Evolutionary conservation across 768 basidiomycete species (phyloP).

Genomic region (Tylopilus subfusipes): DNA sequence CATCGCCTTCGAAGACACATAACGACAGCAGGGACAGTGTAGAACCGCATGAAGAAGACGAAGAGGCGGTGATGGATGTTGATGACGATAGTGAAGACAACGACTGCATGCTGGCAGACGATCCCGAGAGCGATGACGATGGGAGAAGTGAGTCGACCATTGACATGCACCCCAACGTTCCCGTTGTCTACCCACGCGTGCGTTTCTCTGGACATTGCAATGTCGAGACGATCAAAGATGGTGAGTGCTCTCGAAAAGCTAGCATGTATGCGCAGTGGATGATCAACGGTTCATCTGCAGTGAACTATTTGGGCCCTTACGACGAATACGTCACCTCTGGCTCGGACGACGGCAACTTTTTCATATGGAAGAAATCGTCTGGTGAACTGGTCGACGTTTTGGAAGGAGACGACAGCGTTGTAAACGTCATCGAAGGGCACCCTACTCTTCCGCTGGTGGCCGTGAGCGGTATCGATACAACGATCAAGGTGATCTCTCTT

Average conservation of each 20-base stretch:
- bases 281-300: conserved; percentile 35
- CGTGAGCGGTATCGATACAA: conserved; percentile 81
- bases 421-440: conserved; percentile 86
- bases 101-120: conserved; percentile 23
- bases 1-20: neutral
- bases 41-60: conserved; percentile 16
- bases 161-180: conserved; percentile 35
- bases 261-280: neutral
- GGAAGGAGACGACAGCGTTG: conserved; percentile 78
- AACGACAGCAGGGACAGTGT: neutral
- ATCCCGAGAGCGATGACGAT: conserved; percentile 33
- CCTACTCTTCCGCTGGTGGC: conserved; percentile 77
- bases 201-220: conserved; percentile 73
- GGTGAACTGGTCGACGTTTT: conserved; percentile 69
- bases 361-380: conserved; percentile 76
- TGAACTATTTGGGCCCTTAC: conserved; percentile 77
- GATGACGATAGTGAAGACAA: conserved; percentile 29
- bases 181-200: conserved; percentile 59
- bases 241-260: conserved; percentile 37
- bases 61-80: conserved; percentile 28
- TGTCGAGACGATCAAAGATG: conserved; percentile 83
- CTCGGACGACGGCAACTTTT: conserved; percentile 85
- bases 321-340: conserved; percentile 81
- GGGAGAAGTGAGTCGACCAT: conserved; percentile 21
- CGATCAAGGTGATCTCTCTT: conserved; percentile 61